Conservation (phyloP, 1,284 basidiomycete species). For the Sanguinoderma infundibulare region DNA sequence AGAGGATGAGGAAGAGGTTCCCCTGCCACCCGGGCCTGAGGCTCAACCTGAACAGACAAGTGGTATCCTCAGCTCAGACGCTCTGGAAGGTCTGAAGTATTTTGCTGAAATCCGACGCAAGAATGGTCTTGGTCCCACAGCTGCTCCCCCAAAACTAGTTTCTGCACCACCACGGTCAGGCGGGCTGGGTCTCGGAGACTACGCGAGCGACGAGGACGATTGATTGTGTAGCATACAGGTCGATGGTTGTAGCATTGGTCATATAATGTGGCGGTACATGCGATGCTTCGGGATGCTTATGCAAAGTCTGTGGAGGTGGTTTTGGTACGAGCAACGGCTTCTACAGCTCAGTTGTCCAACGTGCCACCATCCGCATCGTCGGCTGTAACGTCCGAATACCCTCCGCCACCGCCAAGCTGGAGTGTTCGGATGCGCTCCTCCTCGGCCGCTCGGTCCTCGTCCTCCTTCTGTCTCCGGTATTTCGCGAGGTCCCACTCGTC, state of each 20-base stretch:
- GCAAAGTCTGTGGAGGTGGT: slow-evolving; percentile 5
- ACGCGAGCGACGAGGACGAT: slow-evolving; percentile 80
- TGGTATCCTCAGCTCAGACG: slow-evolving; percentile 78
- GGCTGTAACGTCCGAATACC: slow-evolving; percentile 15
- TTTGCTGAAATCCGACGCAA: slow-evolving; percentile 80
- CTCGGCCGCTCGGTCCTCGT: slow-evolving; percentile 56
- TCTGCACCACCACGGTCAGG: slow-evolving; percentile 37
- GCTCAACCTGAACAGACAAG: slow-evolving; percentile 36
- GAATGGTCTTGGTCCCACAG: slow-evolving; percentile 41
- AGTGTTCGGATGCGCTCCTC: slow-evolving; percentile 40
- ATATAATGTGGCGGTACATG: slow-evolving; percentile 21
- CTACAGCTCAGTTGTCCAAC: not conserved
- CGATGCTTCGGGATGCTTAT: slow-evolving; percentile 6
- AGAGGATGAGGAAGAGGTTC: slow-evolving; percentile 38
- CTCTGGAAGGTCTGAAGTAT: slow-evolving; percentile 85
- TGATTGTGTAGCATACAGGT: slow-evolving; percentile 21
- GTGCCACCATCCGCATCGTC: slow-evolving; percentile 27
- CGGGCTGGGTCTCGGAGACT: slow-evolving; percentile 66
- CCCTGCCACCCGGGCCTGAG: slow-evolving; percentile 21
- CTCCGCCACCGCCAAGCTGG: slow-evolving; percentile 27
- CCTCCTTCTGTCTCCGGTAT: slow-evolving; percentile 67
- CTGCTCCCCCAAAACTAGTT: slow-evolving; percentile 34
- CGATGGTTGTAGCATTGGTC: slow-evolving; percentile 20
- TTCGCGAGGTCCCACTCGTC: slow-evolving; percentile 76
- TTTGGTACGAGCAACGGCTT: not conserved